These are phyloP conservation scores for Platanthera guangdongensis DNA, from an alignment of 106 monocot species.

Conservation along the genomic window DNA sequence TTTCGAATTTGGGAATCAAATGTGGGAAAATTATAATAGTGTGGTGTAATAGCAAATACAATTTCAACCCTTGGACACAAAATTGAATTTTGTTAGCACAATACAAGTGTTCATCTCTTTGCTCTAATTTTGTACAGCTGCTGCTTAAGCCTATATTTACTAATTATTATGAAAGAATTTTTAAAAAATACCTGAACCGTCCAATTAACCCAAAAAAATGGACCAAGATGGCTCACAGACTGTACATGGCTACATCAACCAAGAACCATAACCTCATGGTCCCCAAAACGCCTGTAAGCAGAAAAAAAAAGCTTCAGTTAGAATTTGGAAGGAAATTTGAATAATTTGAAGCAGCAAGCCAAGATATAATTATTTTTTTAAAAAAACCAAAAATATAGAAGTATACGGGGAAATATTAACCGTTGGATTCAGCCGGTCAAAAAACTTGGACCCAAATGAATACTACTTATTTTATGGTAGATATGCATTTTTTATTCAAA, in stretches of 20 bases:
- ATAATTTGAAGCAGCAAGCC: neutral
- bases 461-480: no score
- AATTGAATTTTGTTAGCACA: neutral
- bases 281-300: neutral
- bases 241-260: neutral
- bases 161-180: neutral
- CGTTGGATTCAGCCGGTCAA: neutral
- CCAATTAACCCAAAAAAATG: neutral
- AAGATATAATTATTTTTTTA: neutral
- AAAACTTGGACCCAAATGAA: neutral
- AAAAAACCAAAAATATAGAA: no score
- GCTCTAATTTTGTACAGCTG: neutral
- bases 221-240: neutral
- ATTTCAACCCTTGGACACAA: neutral
- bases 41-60: neutral
- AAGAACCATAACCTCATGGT: neutral
- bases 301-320: neutral
- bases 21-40: neutral
- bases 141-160: neutral
- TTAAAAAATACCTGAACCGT: neutral
- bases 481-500: no score
- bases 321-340: neutral
- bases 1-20: no score
- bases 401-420: neutral
- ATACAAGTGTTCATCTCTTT: neutral